A percentile compares a stretch with the other conserved stretches of the same genome.
These are phyloP conservation scores for Ciborinia camelliae DNA, from an alignment of 2,329 filamentous ascomycete genomes.

Conservation along the genomic window DNA sequence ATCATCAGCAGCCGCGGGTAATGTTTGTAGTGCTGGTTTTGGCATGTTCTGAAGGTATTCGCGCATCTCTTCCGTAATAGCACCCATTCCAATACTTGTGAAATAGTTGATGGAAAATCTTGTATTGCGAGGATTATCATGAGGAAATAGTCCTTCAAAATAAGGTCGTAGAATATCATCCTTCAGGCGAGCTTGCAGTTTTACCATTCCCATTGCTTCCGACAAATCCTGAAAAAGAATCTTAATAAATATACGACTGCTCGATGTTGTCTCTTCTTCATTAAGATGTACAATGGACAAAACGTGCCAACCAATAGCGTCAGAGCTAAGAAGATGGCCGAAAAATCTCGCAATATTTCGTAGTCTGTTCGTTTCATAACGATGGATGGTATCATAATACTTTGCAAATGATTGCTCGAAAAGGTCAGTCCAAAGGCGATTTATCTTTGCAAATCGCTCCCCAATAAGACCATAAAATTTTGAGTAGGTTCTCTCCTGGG, in stretches of 20 bases:
- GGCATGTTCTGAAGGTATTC: slow-evolving; percentile 86
- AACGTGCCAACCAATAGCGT: slow-evolving; percentile 90
- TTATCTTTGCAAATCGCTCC: slow-evolving; percentile 93
- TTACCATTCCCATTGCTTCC: slow-evolving; percentile 80
- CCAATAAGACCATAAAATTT: slow-evolving; percentile 96
- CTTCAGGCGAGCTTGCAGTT: slow-evolving; percentile 70
- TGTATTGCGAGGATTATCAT: slow-evolving; percentile 82
- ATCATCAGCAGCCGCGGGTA: slow-evolving; percentile 52
- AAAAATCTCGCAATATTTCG: slow-evolving; percentile 96
- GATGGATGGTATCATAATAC: slow-evolving; percentile 96
- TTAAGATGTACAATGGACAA: slow-evolving; percentile 83
- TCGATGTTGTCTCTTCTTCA: slow-evolving; percentile 94
- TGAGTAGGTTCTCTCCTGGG: slow-evolving; percentile 93
- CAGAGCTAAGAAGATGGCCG: slow-evolving; percentile 81
- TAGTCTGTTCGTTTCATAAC: slow-evolving; percentile 91
- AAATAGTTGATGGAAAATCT: slow-evolving; percentile 99
- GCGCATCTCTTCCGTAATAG: slow-evolving; percentile 91
- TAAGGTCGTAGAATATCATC: slow-evolving; percentile 76
- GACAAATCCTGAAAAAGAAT: slow-evolving; percentile 91
- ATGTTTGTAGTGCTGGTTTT: slow-evolving; percentile 72
- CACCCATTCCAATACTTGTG: slow-evolving; percentile 94
- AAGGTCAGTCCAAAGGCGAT: slow-evolving; percentile 87
- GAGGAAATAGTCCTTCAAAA: slow-evolving; percentile 84
- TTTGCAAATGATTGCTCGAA: slow-evolving; percentile 88
- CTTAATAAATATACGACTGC: slow-evolving; percentile 97